A percentile compares a stretch with the other conserved stretches of the same genome.
These are phyloP conservation scores for Pichia kudriavzevii DNA, from an alignment of 1,139 yeast genomes.

Conservation along the genomic window DNA sequence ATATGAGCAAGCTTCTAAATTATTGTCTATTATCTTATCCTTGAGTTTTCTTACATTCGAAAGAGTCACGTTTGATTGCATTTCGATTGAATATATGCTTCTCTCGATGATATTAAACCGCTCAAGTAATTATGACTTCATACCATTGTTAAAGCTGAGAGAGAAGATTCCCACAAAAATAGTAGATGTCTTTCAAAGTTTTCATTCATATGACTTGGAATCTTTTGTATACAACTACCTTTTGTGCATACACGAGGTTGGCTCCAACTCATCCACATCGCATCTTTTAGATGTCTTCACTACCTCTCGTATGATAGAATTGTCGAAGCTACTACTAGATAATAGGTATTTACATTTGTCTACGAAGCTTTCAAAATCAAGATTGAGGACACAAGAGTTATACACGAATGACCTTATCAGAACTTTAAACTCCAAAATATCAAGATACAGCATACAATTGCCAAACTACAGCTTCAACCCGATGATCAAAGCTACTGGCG, in stretches of 20 bases:
- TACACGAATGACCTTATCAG: too few species aligned
- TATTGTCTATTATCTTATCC: slow-evolving; percentile 1
- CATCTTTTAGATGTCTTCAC: too few species aligned
- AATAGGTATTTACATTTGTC: neutral
- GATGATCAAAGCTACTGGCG: too few species aligned
- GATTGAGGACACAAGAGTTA: neutral
- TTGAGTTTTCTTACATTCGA: slow-evolving; percentile 1
- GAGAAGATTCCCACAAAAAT: slow-evolving; percentile 2
- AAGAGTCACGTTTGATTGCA: slow-evolving; percentile 1
- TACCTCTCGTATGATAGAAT: too few species aligned
- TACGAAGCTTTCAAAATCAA: slow-evolving; percentile 1
- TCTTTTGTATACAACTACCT: slow-evolving; percentile 6
- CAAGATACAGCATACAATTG: too few species aligned
- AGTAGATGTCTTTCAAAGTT: slow-evolving; percentile 7
- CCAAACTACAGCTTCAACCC: too few species aligned
- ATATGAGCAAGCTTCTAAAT: slow-evolving; percentile 5
- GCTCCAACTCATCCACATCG: too few species aligned
- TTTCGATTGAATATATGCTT: slow-evolving; percentile 4
- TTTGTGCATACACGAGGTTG: too few species aligned
- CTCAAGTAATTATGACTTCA: neutral
- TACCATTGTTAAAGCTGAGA: slow-evolving; percentile 4
- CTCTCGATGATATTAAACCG: slow-evolving; percentile 5
- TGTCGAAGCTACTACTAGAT: slow-evolving; percentile 2
- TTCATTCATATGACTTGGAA: slow-evolving; percentile 5
- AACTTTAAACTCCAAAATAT: too few species aligned